Evolutionary conservation across 208 protist species (phyloP).

Genomic region (Borovskyia barvae): DNA sequence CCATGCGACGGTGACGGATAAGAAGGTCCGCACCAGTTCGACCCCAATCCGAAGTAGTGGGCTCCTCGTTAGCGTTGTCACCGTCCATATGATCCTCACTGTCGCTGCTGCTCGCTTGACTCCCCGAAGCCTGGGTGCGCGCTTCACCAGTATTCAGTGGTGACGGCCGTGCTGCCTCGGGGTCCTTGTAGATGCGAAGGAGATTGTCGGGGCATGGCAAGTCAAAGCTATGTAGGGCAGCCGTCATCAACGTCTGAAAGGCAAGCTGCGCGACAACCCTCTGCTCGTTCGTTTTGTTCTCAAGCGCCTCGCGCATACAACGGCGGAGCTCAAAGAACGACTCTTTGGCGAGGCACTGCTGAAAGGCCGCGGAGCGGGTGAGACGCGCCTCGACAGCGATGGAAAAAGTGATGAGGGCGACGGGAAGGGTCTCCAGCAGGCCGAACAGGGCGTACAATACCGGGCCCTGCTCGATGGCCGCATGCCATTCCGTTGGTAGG

Average conservation of each 20-base stretch:
- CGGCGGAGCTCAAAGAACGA: constrained; percentile 35
- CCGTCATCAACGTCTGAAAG: constrained; percentile 41
- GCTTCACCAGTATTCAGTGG: neutral
- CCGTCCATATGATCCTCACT: constrained; percentile 1
- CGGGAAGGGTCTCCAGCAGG: constrained; percentile 53
- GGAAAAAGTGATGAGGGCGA: constrained; percentile 71
- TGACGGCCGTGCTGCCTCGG: neutral
- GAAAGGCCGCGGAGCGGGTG: constrained; percentile 14
- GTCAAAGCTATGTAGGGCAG: constrained; percentile 37
- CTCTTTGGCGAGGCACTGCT: constrained; percentile 33
- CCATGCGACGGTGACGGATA: constrained; percentile 16
- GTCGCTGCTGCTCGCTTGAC: neutral
- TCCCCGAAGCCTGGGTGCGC: neutral
- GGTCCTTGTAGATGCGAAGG: constrained; percentile 28
- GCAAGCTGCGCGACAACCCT: constrained; percentile 39
- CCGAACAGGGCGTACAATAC: constrained; percentile 52
- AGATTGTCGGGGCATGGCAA: constrained; percentile 22
- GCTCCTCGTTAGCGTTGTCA: neutral
- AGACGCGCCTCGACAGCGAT: constrained; percentile 43
- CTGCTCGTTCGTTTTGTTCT: constrained; percentile 24
- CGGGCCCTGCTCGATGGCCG: constrained; percentile 5
- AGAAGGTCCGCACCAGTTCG: constrained; percentile 1
- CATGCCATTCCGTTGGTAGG: constrained; percentile 2
- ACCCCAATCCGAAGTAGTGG: neutral
- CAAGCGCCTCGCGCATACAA: constrained; percentile 11